Evolutionary conservation across 768 basidiomycete species (phyloP).

Genomic region (Mycena venus): DNA sequence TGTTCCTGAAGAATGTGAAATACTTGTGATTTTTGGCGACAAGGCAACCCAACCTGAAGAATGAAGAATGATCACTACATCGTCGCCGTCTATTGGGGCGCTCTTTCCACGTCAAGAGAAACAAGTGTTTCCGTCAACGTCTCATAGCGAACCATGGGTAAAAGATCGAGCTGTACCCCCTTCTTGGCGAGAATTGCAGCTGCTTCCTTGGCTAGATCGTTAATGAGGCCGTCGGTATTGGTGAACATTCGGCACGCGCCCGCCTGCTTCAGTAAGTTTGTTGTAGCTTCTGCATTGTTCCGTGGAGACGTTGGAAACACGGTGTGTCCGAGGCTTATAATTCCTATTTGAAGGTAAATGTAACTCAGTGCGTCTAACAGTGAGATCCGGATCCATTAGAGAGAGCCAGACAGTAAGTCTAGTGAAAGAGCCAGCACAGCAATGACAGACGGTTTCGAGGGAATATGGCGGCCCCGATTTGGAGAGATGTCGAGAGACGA

Average conservation of each 20-base stretch:
- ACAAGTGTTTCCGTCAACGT: neutral
- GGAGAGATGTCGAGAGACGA: neutral
- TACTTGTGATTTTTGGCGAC: neutral
- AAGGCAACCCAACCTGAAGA: constrained; percentile 2
- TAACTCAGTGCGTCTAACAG: constrained; percentile 8
- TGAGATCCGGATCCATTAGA: neutral
- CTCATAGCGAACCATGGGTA: neutral
- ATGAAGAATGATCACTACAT: constrained; percentile 13
- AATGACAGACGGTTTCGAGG: neutral
- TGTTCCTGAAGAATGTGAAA: neutral
- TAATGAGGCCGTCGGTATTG: neutral
- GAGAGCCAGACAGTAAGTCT: neutral
- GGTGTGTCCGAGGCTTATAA: constrained; percentile 17
- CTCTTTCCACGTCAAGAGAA: neutral
- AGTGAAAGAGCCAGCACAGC: constrained; percentile 12
- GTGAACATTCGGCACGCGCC: neutral
- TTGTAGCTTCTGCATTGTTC: constrained; percentile 16
- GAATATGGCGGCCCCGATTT: neutral
- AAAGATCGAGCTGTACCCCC: neutral
- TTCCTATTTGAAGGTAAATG: constrained; percentile 8
- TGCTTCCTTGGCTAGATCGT: neutral
- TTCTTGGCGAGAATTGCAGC: constrained; percentile 2
- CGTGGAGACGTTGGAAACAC: constrained; percentile 16
- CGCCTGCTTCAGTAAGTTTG: neutral
- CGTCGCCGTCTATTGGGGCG: neutral